These are phyloP conservation scores for Monosporozyma unispora DNA, from an alignment of 805 yeast genomes.

Conservation along the genomic window DNA sequence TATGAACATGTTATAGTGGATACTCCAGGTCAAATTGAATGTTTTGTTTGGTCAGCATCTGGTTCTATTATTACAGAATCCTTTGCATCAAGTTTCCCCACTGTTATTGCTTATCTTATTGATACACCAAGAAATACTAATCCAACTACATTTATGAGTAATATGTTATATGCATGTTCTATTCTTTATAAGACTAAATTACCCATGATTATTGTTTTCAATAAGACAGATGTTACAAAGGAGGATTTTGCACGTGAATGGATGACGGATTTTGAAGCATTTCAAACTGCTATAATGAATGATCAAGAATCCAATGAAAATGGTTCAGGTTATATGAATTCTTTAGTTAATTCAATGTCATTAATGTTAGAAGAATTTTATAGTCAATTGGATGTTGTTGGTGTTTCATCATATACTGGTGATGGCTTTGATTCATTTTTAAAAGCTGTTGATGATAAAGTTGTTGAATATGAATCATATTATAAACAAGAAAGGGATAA, in stretches of 20 bases:
- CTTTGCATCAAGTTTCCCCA: constrained; percentile 91
- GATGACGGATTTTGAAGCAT: constrained; percentile 94
- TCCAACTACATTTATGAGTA: constrained; percentile 95
- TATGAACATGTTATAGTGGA: constrained; percentile 74
- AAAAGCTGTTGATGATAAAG: constrained; percentile 75
- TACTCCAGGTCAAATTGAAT: constrained; percentile 98
- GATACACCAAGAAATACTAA: constrained; percentile 93
- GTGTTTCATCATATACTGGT: constrained; percentile 91
- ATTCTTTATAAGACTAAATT: constrained; percentile 89
- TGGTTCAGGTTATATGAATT: constrained; percentile 84
- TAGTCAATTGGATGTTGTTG: constrained; percentile 81
- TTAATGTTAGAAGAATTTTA: constrained; percentile 94
- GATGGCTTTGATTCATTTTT: constrained; percentile 88
- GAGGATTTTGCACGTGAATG: constrained; percentile 88
- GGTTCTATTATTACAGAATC: constrained; percentile 96
- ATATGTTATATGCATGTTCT: constrained; percentile 97
- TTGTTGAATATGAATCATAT: constrained; percentile 74
- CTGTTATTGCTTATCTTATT: constrained; percentile 89
- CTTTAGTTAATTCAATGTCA: constrained; percentile 89
- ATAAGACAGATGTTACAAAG: constrained; percentile 82
- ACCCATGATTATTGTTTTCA: constrained; percentile 94
- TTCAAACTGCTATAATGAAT: constrained; percentile 66
- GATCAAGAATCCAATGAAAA: constrained; percentile 55
- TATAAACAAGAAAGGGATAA: constrained; percentile 83
- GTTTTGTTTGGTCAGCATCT: constrained; percentile 97